Evolutionary conservation across 129 eudicot species (phyloP), one percentile per base, ranked within the genome.

Genomic region (Glebionis coronaria): DNA sequence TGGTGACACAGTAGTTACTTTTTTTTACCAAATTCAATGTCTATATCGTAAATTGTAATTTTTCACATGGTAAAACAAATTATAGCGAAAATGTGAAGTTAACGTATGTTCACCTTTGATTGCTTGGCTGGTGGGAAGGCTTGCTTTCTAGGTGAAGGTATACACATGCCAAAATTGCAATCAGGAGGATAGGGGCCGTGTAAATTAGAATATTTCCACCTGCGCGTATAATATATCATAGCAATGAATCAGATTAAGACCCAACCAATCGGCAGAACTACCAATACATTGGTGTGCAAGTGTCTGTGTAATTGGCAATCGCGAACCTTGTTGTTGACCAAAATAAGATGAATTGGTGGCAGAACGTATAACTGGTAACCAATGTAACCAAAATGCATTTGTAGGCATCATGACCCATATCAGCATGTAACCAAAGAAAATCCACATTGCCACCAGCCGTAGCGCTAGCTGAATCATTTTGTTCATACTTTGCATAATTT

Each of bases 401-500:
- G 95, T 87, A 38, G 90, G 95, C 95, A 82, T 80, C 95, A 84
- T 84, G 44, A 82, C 63, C 95, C 95, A 88, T 61, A 84, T 72
- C 75, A 70, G 72, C 28, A 71, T 71, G 82, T 82, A 84, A 54
- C 90, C 95, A 45, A 70, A 23, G 53, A 88, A 77, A 25, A 84
- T 70, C 12, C 63, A 61, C 71, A 63, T 2, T 6, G 70, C 44
- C 19, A 80, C 35, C 59, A 76, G 42, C 83, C 52, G 84, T 58
- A 87, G 64, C 23, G 45, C 55, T 7, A 40, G 15, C 45, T 63
- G 79, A 40, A 77, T 66, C 67, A 44, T 63, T 14, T 74, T 65
- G 44, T 55, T 73, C 73, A 45, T 56, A 13, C 40, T 58, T 35
- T 53, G 42, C 42, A 52, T 64, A 29, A 12, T 31, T 51, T 67